Evolutionary conservation across 2,329 filamentous ascomycete genomes (phyloP), one percentile per base, ranked within the genome.

Genomic region (Proliferodiscus dingleyae): DNA sequence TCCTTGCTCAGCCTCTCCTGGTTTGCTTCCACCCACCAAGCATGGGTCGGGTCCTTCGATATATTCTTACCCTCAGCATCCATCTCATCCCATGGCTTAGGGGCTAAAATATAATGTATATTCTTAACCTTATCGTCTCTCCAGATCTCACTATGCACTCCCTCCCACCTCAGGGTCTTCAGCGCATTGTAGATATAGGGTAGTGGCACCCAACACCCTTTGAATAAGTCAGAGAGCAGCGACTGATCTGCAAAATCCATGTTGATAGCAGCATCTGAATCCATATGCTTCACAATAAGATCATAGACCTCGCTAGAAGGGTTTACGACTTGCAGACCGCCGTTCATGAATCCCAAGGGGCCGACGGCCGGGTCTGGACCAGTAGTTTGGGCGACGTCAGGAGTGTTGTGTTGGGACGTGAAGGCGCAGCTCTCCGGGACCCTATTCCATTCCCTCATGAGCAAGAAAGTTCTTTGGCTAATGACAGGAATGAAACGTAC

Each of bases 171-270:
- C 67, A 82, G 50, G 13, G 79, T 81, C 71, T 82, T 81, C 50
- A 83, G 70, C 8, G 77, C 79, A 53, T 83, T 83, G 61, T 81
- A 82, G 11, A 73, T 65, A 55, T 81, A 82, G 1, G 78, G 77
- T 55, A 83, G 66, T 5, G 74, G 61, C 10, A 77, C 72, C 79
- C 79, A 83, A 26, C 75, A 68, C 26, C 68, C 72, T 9, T 62
- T 62, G 64, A 76, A 83, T 18, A 80, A 63, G 39, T 75, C 72
- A 3, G 73, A 72, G 16, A 83, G 68, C 38, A 83, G 66, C 24
- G 69, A 72, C 65, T 83, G 79, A 58, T 83, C 79, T 23, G 78
- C 72, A 52, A 83, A 83, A 52, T 73, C 71, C 66, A 78, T 72
- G 51, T 65, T 62, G 21, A 63, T 66, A 8, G 68, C 71, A 30